Conservation (phyloP, 345 rosid genomes). For the Populus simonii region DNA sequence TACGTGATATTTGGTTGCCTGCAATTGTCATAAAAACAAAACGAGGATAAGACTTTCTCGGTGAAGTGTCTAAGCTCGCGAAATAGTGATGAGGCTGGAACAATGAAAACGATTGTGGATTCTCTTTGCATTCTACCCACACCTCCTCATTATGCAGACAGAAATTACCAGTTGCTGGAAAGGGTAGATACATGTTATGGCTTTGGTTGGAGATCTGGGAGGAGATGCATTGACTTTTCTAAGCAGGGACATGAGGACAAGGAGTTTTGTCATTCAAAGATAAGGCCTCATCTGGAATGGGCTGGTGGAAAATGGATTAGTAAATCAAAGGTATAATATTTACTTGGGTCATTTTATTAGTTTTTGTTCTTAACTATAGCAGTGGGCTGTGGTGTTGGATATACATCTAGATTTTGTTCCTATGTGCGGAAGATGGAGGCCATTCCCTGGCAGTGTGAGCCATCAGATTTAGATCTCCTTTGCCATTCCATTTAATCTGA, state of each 20-base stretch:
- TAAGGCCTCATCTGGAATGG: constrained; percentile 57
- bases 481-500: too few relatives aligned
- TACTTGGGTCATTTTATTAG: not conserved
- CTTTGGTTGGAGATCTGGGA: constrained; percentile 53
- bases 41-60: constrained; percentile 32
- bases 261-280: constrained; percentile 31
- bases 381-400: not conserved
- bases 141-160: too few relatives aligned
- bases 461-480: too few relatives aligned
- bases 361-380: not conserved
- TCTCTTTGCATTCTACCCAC: too few relatives aligned
- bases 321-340: constrained; percentile 41
- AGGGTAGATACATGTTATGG: constrained; percentile 17
- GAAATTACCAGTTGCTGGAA: too few relatives aligned
- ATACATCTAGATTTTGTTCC: not conserved
- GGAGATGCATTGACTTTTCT: constrained; percentile 40
- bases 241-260: constrained; percentile 38
- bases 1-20: constrained; percentile 42
- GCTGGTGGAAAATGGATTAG: constrained; percentile 45
- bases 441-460: too few relatives aligned
- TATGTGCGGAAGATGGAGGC: too few relatives aligned
- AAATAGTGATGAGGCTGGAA: constrained; percentile 26
- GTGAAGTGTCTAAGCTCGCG: constrained; percentile 39
- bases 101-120: constrained; percentile 16
- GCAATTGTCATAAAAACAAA: constrained; percentile 45